Percentiles rank a stretch among this genome's conserved stretches.
Conservation (phyloP, 257 asterid genomes). For the Eustoma russellianum region DNA sequence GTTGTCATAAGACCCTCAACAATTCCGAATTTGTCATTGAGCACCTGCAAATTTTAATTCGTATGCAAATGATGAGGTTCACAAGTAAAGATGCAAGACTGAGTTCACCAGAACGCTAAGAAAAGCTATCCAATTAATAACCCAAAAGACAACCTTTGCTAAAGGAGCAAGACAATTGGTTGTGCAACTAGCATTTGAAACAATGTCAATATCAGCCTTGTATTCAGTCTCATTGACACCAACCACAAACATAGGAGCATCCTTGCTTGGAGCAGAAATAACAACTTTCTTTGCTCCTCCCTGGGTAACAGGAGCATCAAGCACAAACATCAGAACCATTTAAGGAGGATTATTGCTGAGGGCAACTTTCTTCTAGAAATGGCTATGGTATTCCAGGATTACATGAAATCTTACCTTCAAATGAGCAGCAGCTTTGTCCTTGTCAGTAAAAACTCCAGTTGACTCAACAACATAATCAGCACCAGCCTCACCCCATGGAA, state of each 20-base stretch:
- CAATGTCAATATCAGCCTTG: conserved; percentile 53
- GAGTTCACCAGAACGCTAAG: not conserved
- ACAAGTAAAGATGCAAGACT: not conserved
- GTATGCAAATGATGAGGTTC: not conserved
- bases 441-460: conserved; percentile 78
- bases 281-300: conserved; percentile 84
- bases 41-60: conserved; percentile 31
- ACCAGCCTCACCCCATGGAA: conserved; percentile 78
- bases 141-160: conserved; percentile 43
- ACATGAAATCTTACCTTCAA: conserved; percentile 37
- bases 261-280: conserved; percentile 75
- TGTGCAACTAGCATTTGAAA: conserved; percentile 84
- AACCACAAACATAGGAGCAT: conserved; percentile 85
- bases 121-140: not conserved
- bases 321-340: not conserved
- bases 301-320: conserved; percentile 18
- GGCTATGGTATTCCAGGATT: not conserved
- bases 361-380: not conserved
- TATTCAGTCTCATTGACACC: conserved; percentile 77
- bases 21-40: conserved; percentile 69
- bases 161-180: conserved; percentile 85
- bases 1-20: conserved; percentile 89
- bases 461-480: conserved; percentile 82
- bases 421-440: conserved; percentile 87
- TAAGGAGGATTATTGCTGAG: not conserved